These are phyloP conservation scores for Hyaloscypha hepaticicola DNA, from an alignment of 495 filamentous ascomycete genomes.

Conservation along the genomic window DNA sequence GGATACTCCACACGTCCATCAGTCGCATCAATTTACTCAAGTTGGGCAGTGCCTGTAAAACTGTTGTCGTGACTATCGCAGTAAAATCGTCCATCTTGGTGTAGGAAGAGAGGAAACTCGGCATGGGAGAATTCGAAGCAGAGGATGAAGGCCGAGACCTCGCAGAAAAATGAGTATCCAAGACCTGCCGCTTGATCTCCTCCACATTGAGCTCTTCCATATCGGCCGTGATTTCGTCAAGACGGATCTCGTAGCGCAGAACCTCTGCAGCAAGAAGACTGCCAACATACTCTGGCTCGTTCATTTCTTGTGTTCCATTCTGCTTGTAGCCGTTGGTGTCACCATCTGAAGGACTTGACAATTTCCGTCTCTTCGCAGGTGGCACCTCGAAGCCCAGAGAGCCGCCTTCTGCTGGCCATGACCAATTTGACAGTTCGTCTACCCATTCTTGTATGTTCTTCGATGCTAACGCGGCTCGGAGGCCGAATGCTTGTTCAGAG, in stretches of 20 bases:
- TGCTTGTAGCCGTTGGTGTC: constrained; percentile 11
- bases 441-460: constrained; percentile 76
- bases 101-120: constrained; percentile 39
- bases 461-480: constrained; percentile 70
- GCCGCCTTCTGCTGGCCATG: constrained; percentile 59
- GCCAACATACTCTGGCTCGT: constrained; percentile 60
- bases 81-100: constrained; percentile 76
- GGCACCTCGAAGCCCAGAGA: constrained; percentile 50
- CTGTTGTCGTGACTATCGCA: constrained; percentile 83
- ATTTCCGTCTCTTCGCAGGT: constrained; percentile 39
- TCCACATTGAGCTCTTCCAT: constrained; percentile 83
- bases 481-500: constrained; percentile 67
- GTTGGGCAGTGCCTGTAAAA: constrained; percentile 79
- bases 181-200: constrained; percentile 84
- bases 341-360: constrained; percentile 2
- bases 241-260: constrained; percentile 63
- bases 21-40: constrained; percentile 69
- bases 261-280: constrained; percentile 63
- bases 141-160: constrained; percentile 52
- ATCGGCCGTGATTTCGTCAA: constrained; percentile 73
- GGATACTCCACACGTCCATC: constrained; percentile 72
- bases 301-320: constrained; percentile 17
- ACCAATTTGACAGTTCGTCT: constrained; percentile 72
- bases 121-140: constrained; percentile 41
- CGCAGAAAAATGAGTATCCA: constrained; percentile 69